phyloP scores from a whole-genome alignment of 2,329 filamentous ascomycete species.

The Hymenoscyphus albidus region DNA sequence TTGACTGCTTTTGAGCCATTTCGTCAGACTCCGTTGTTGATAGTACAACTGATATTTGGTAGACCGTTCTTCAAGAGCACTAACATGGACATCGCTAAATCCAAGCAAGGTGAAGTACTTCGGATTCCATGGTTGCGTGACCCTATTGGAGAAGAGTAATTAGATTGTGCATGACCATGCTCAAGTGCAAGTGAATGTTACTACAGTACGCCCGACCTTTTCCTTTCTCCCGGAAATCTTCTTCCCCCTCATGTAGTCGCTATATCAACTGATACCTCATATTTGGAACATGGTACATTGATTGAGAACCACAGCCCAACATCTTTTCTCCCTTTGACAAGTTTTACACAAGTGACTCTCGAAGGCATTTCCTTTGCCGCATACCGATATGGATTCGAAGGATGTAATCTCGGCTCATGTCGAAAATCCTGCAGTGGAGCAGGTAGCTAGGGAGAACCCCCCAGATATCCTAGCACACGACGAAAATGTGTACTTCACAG shows the following conservation, averaged over 20 bases:
- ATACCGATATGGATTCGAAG: conserved; percentile 6
- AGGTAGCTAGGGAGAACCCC: conserved; percentile 7
- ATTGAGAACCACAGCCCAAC: too few species aligned
- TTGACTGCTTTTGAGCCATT: background rate
- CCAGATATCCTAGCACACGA: conserved; percentile 16
- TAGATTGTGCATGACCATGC: conserved; percentile 2
- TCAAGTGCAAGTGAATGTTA: too few species aligned
- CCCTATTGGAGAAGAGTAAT: background rate
- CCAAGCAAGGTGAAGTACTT: background rate
- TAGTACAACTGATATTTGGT: background rate
- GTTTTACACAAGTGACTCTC: background rate
- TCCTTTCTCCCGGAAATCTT: conserved; percentile 4
- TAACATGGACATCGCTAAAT: background rate
- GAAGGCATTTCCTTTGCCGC: conserved; percentile 2
- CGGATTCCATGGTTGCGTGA: background rate
- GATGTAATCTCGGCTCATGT: conserved; percentile 17
- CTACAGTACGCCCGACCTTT: conserved; percentile 4
- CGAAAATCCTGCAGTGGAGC: conserved; percentile 6
- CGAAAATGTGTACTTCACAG: conserved; percentile 16
- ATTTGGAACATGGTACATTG: background rate
- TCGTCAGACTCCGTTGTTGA: background rate
- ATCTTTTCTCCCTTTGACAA: background rate
- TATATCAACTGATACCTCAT: background rate
- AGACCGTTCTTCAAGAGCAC: background rate
- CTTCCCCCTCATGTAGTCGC: background rate